Conservation (phyloP, 148 eudicot genomes). For the Gaultheria prostrata region DNA sequence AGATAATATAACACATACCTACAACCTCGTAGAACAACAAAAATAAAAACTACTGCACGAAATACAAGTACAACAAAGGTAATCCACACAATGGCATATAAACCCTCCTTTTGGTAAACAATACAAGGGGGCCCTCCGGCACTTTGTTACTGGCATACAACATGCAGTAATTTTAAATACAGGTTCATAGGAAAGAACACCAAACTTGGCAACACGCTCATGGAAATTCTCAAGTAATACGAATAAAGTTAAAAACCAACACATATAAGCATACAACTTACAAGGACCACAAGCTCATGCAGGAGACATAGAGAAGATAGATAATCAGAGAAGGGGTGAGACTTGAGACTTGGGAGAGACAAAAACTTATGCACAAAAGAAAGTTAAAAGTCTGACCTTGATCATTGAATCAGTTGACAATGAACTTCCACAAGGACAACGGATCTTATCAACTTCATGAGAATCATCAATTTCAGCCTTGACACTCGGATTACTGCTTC, state of each 20-base stretch:
- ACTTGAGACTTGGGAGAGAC: background rate
- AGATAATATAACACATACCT: background rate
- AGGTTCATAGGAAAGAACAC: background rate
- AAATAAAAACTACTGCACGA: background rate
- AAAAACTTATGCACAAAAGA: background rate
- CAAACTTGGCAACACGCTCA: background rate
- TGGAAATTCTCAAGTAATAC: background rate
- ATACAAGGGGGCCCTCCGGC: background rate
- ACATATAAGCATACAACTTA: background rate
- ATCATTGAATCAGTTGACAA: constrained; percentile 61
- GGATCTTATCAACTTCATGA: constrained; percentile 60
- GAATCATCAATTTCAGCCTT: constrained; percentile 82
- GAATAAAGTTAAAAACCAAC: background rate
- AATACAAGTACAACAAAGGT: background rate
- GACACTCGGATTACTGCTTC: constrained; percentile 49
- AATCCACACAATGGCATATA: background rate
- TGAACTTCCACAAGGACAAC: constrained; percentile 69
- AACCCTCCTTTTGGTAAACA: background rate
- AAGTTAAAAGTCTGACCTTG: constrained; percentile 28
- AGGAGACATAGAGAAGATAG: background rate
- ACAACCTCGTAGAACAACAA: background rate
- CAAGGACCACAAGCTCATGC: background rate
- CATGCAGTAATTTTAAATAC: background rate
- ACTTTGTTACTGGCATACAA: background rate
- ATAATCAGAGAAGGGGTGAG: background rate